Conservation (phyloP, 768 basidiomycete species). For the Hygrophorus pudorinus region DNA sequence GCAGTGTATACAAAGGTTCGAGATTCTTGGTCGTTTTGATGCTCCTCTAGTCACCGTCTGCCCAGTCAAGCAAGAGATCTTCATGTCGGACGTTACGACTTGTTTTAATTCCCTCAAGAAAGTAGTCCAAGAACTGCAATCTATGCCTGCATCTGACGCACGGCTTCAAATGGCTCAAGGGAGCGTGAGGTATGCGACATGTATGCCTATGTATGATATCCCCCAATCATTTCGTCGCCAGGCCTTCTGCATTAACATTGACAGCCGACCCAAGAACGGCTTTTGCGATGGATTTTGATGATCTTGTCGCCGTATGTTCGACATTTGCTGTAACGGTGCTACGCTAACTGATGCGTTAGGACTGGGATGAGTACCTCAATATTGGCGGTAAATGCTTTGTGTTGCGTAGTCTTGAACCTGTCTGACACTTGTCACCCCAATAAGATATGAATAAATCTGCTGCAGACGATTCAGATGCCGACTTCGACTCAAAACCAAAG, state of each 20-base stretch:
- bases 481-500: slow-evolving; percentile 34
- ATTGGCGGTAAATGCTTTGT: slow-evolving; percentile 26
- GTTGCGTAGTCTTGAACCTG: not conserved
- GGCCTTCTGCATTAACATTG: slow-evolving; percentile 42
- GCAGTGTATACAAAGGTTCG: slow-evolving; percentile 41
- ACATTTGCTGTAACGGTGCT: not conserved
- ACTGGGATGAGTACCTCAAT: slow-evolving; percentile 56
- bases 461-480: slow-evolving; percentile 12
- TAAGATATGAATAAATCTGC: not conserved
- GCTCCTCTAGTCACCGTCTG: slow-evolving; percentile 3
- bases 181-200: slow-evolving; percentile 38
- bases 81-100: slow-evolving; percentile 67
- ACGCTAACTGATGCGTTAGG: slow-evolving; percentile 22
- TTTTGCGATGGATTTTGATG: slow-evolving; percentile 52
- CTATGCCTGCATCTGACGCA: slow-evolving; percentile 30
- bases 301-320: slow-evolving; percentile 46
- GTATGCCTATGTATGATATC: not conserved
- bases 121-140: slow-evolving; percentile 57
- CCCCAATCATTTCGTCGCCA: slow-evolving; percentile 11
- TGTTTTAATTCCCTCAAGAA: slow-evolving; percentile 76
- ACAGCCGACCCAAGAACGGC: slow-evolving; percentile 38
- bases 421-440: not conserved
- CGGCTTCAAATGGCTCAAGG: slow-evolving; percentile 67
- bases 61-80: slow-evolving; percentile 76
- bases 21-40: not conserved